These are phyloP conservation scores for Mimosa bimucronata DNA, from an alignment of 306 rosid genomes.

Conservation along the genomic window DNA sequence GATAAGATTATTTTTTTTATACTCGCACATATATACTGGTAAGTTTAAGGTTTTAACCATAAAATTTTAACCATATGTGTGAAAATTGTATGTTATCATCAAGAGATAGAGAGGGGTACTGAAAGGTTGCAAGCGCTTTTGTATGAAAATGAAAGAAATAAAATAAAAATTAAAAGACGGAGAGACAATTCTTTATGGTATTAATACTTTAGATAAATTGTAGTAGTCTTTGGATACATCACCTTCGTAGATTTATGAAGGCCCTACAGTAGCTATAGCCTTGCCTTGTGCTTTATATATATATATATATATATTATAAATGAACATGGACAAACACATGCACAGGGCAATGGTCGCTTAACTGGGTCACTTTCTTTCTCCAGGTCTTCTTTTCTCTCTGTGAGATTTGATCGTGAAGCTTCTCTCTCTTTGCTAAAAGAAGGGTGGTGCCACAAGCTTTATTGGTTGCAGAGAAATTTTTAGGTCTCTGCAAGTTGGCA, in stretches of 20 bases:
- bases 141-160: not conserved
- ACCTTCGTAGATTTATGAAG: not conserved
- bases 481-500: constrained; percentile 62
- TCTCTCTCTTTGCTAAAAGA: constrained; percentile 26
- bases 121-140: not conserved
- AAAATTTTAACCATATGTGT: not conserved
- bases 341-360: not conserved
- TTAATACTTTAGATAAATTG: constrained; percentile 14
- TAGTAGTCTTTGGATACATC: constrained; percentile 25
- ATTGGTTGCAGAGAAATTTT: constrained; percentile 68
- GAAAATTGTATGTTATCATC: not conserved
- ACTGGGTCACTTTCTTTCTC: not conserved
- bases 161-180: not conserved
- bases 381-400: not conserved
- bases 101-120: not conserved
- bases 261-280: constrained; percentile 23
- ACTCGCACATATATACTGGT: not conserved
- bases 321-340: not conserved
- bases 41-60: not conserved
- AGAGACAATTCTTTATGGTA: constrained; percentile 14
- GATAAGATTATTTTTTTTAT: not conserved
- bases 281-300: not conserved
- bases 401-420: constrained; percentile 38
- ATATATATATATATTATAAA: not conserved
- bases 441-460: constrained; percentile 54